Percentiles rank a stretch among this genome's conserved stretches.
phyloP scores from a whole-genome alignment of 169 alveolate species.

The Fabrea salina region DNA sequence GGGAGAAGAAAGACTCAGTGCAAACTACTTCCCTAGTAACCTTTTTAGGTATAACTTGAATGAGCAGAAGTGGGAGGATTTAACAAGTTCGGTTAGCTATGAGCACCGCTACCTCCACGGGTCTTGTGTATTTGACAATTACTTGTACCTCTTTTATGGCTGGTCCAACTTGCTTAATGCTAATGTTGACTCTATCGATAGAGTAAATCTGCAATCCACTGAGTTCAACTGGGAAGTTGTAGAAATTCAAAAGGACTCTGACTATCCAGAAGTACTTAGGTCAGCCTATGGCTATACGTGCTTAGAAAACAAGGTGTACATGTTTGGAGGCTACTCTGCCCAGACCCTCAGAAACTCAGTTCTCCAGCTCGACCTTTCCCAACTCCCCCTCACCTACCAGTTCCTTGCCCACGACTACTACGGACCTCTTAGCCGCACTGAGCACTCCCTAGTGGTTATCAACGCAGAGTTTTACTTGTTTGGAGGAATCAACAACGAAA shows the following conservation, averaged over 20 bases:
- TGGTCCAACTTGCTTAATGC: background rate
- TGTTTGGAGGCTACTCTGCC: conserved; percentile 21
- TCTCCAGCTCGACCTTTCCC: background rate
- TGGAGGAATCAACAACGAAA: background rate
- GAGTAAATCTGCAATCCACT: background rate
- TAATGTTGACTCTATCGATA: background rate
- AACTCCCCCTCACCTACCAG: background rate
- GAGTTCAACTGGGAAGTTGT: no score
- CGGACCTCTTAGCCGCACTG: background rate
- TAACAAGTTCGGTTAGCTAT: background rate
- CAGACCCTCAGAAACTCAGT: background rate
- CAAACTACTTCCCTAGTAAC: background rate
- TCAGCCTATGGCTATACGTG: no score
- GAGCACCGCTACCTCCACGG: background rate
- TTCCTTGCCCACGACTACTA: background rate
- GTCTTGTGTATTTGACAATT: background rate
- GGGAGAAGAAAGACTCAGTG: background rate
- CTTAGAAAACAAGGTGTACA: no score
- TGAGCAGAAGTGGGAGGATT: background rate
- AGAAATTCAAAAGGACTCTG: no score
- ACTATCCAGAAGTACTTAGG: no score
- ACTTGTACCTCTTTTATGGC: background rate
- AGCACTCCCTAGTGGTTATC: background rate
- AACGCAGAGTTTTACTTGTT: background rate
- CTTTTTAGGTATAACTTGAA: background rate